Conservation (phyloP, 331 rosid species). For the Prunus yedoensis region DNA sequence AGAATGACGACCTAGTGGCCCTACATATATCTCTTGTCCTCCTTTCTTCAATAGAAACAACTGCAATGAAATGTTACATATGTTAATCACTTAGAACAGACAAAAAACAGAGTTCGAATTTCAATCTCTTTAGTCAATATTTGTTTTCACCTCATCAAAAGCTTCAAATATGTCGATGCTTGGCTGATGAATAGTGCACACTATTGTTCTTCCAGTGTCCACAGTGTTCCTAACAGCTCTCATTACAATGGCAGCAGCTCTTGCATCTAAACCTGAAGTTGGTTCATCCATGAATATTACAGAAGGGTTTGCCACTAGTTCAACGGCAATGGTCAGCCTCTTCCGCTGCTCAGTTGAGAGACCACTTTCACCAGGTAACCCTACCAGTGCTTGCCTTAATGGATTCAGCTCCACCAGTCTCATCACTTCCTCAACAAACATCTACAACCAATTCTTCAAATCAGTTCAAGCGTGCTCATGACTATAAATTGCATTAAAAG, state of each 20-base stretch:
- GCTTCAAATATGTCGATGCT: constrained; percentile 43
- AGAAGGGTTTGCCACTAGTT: constrained; percentile 43
- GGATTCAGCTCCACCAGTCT: constrained; percentile 63
- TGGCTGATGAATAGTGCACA: constrained; percentile 49
- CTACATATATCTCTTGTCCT: constrained; percentile 63
- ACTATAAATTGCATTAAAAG: too few species aligned
- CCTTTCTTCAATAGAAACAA: constrained; percentile 70
- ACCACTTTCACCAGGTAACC: constrained; percentile 65
- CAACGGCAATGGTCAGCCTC: constrained; percentile 49
- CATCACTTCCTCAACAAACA: constrained; percentile 77
- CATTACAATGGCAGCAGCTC: constrained; percentile 87
- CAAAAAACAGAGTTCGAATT: neutral
- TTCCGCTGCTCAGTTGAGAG: constrained; percentile 76
- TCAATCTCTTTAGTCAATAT: neutral
- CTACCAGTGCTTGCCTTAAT: constrained; percentile 56
- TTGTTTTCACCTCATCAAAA: constrained; percentile 28
- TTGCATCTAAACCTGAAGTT: constrained; percentile 74
- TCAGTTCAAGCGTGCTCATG: too few species aligned
- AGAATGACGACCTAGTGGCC: constrained; percentile 68
- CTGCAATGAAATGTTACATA: constrained; percentile 36
- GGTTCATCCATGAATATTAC: constrained; percentile 68
- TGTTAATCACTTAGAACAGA: neutral
- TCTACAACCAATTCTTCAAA: constrained; percentile 32
- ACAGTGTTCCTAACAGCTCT: constrained; percentile 70
- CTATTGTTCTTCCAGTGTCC: constrained; percentile 47